phyloP scores from a whole-genome alignment of 768 basidiomycete species.

The Sarcomyxa edulis region DNA sequence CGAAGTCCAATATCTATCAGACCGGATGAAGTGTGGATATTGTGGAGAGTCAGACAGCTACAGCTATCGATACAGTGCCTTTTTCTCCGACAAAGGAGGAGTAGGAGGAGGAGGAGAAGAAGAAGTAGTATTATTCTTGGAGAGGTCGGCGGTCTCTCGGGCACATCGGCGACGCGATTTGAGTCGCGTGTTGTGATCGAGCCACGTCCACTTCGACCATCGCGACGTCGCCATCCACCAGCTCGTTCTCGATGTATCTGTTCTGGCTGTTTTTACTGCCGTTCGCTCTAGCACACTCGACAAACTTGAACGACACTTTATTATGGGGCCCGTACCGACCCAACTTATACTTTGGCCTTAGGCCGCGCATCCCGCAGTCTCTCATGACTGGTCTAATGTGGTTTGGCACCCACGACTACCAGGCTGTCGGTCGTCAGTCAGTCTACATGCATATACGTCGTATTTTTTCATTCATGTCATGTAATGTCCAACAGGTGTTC shows the following conservation, averaged over 20 bases:
- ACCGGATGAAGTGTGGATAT: too few relatives aligned
- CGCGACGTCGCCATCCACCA: background rate
- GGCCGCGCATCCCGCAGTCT: slow-evolving; percentile 82
- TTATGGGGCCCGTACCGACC: slow-evolving; percentile 89
- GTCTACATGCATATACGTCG: too few relatives aligned
- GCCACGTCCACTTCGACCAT: background rate
- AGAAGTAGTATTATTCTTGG: too few relatives aligned
- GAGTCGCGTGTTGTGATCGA: too few relatives aligned
- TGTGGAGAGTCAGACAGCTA: too few relatives aligned
- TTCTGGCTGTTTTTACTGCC: slow-evolving; percentile 42
- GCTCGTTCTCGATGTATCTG: too few relatives aligned
- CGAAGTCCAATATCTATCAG: too few relatives aligned
- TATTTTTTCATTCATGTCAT: slow-evolving; percentile 1
- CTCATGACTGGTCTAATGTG: slow-evolving; percentile 91
- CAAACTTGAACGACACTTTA: slow-evolving; percentile 43
- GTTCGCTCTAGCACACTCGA: slow-evolving; percentile 27
- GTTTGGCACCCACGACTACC: slow-evolving; percentile 86
- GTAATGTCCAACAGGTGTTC: slow-evolving; percentile 44
- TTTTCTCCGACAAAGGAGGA: too few relatives aligned
- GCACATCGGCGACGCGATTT: too few relatives aligned
- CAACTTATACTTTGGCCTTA: slow-evolving; percentile 91
- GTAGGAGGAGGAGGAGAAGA: too few relatives aligned
- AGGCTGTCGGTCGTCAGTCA: slow-evolving; percentile 60
- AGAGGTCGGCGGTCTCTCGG: too few relatives aligned
- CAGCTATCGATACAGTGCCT: too few relatives aligned